These are phyloP conservation scores for Dimocarpus longan DNA, from an alignment of 345 rosid genomes.

Conservation along the genomic window DNA sequence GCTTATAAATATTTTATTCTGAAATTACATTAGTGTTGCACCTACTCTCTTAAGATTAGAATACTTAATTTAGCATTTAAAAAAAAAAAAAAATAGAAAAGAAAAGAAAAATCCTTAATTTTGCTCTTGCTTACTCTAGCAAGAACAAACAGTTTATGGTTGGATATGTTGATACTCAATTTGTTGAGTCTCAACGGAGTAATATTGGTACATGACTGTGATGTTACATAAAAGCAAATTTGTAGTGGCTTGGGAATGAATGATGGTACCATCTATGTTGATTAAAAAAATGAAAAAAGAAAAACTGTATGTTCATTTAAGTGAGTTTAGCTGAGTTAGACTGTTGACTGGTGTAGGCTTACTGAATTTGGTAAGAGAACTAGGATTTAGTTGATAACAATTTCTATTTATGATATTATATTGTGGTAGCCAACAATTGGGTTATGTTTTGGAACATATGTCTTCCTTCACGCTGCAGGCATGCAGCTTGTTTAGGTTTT, in stretches of 20 bases:
- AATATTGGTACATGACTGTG: too few relatives aligned
- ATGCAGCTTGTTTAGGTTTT: too few relatives aligned
- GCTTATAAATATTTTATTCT: background rate
- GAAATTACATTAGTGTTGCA: background rate
- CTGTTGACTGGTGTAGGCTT: background rate
- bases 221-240: too few relatives aligned
- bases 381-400: background rate
- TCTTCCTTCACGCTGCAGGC: background rate
- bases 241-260: background rate
- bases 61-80: too few relatives aligned
- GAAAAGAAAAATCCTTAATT: too few relatives aligned
- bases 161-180: background rate
- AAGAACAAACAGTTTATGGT: background rate
- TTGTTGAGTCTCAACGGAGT: too few relatives aligned
- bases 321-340: background rate
- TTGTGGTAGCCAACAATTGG: background rate
- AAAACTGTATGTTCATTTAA: too few relatives aligned
- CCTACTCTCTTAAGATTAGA: background rate
- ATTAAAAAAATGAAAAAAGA: too few relatives aligned
- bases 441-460: background rate
- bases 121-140: background rate
- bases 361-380: background rate
- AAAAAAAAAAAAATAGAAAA: too few relatives aligned
- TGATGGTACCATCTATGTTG: too few relatives aligned
- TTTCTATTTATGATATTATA: background rate